Base-by-base conservation (phyloP, 2,329 filamentous ascomycete genomes). In the Aureobasidium sp. region DNA sequence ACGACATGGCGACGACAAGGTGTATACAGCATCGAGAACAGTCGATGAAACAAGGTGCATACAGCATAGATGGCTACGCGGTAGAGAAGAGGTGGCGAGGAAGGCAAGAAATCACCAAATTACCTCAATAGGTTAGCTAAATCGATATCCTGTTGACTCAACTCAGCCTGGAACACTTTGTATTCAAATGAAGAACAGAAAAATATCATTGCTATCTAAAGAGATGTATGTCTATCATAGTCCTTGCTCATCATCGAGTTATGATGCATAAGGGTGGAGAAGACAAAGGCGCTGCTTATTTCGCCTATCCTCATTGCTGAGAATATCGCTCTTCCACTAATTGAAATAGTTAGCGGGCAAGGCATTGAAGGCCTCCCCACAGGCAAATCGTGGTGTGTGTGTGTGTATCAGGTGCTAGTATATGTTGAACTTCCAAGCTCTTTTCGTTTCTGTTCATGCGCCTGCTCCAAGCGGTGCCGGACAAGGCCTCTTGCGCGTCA, bases 201-300 rank as follows among this genome's bases (percentile, higher is more conserved):
- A 33, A 4, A 8, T 33, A 12, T 33, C 31, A 33, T 33, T 33
- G 8, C 31, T 33, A 29, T 40, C 11, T 22, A 29, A 31, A 31
- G 2, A 47, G 29, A 37, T 58, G 54, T 58, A 27, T 58, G 54
- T 58, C 54, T 58, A 58, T 33, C 29, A 58, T 58, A 58, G 54
- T 58, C 54, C 54, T 58, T 33, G 40, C 31, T 31, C 54, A 47
- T 29, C 54, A 48, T 33, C 48, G n/a, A n/a, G 11, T n/a, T 44
- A 14, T 35, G 9, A 42, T 48, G 39, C 42, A 48, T 48, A 44
- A 58, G 54, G 54, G 54, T 58, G 54, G 54, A 58, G 42, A 58
- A 58, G 54, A 58, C 54, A 58, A 31, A 42, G 45, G 54, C 54
- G 54, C 54, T 58, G 54, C 54, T 58, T 58, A 58, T 54, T 54